These are phyloP conservation scores for Trichosanthes cucumerina DNA, from an alignment of 306 rosid species.

Conservation along the genomic window DNA sequence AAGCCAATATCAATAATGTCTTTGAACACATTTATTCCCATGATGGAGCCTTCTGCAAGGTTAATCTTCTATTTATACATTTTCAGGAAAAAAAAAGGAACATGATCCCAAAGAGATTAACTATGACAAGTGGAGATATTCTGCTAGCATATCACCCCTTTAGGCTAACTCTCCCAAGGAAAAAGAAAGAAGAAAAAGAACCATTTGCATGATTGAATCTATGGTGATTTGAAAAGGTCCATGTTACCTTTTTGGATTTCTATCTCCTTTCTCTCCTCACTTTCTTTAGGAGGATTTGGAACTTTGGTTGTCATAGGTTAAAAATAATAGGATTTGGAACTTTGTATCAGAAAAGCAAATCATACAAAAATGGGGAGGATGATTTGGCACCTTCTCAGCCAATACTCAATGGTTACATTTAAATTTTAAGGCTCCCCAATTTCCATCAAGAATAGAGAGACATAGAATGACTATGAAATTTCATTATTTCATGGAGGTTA, in stretches of 20 bases:
- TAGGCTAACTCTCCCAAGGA: too few species aligned
- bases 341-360: neutral
- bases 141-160: too few species aligned
- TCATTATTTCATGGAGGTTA: slow-evolving; percentile 6
- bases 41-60: neutral
- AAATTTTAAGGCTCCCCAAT: slow-evolving; percentile 1
- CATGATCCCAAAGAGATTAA: neutral
- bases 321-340: neutral
- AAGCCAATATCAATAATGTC: too few species aligned
- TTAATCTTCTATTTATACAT: neutral
- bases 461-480: neutral
- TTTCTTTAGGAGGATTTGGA: neutral
- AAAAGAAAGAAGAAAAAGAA: too few species aligned
- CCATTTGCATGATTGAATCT: too few species aligned
- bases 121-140: too few species aligned
- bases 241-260: neutral
- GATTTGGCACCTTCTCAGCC: neutral
- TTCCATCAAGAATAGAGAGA: neutral
- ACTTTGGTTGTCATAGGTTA: neutral
- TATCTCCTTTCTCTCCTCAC: neutral
- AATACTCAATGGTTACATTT: neutral
- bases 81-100: neutral
- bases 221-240: neutral
- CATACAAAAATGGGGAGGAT: neutral
- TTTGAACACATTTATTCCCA: neutral